A percentile compares a stretch with the other conserved stretches of the same genome.
Conservation (phyloP, 108 stramenopile genomes). For the Nannochloropsis gaditana region DNA sequence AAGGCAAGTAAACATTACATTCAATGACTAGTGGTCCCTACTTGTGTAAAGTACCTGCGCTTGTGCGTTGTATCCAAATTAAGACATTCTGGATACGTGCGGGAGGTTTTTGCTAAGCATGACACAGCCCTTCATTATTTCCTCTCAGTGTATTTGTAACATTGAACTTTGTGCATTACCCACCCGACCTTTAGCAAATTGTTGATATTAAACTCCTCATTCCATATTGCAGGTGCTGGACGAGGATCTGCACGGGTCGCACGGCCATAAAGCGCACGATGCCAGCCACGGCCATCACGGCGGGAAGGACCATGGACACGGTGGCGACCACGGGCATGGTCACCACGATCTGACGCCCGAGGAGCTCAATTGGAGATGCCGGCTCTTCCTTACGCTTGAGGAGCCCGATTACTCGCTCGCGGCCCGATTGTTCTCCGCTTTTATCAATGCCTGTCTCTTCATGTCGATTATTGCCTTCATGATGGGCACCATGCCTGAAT, state of each 20-base stretch:
- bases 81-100: neutral
- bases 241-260: neutral
- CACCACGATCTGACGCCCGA: neutral
- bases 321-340: neutral
- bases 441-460: slow-evolving; percentile 6
- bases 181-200: no score
- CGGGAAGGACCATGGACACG: neutral
- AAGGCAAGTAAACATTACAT: neutral
- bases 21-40: neutral
- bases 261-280: neutral
- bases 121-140: neutral
- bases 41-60: neutral
- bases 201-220: no score
- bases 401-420: slow-evolving; percentile 11
- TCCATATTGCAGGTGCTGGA: neutral
- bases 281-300: neutral
- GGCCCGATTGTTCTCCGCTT: neutral
- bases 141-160: neutral
- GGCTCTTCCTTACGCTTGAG: neutral
- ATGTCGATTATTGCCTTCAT: neutral
- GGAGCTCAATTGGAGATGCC: slow-evolving; percentile 7
- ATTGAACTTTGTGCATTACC: neutral
- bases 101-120: neutral
- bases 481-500: neutral
- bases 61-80: neutral